These are phyloP conservation scores for Rhodotorula sp. DNA, from an alignment of 1,284 basidiomycete species.

Conservation along the genomic window DNA sequence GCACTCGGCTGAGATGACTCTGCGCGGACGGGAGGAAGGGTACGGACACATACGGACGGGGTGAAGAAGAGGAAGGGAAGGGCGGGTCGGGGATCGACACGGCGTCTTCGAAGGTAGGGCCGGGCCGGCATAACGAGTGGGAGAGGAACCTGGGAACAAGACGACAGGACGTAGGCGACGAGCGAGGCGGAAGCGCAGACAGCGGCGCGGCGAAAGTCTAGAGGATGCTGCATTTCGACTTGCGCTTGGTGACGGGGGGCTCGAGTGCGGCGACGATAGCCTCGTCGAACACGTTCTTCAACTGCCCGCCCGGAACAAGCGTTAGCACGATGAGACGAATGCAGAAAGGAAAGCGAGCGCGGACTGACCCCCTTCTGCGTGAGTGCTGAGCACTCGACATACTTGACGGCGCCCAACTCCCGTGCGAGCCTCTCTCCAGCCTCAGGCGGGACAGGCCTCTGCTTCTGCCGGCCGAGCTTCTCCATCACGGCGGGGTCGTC, in stretches of 20 bases:
- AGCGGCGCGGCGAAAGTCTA: conserved; percentile 10
- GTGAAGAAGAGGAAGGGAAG: conserved; percentile 1
- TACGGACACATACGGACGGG: background rate
- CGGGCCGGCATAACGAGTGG: background rate
- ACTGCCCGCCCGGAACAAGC: conserved; percentile 29
- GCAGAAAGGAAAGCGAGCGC: conserved; percentile 9
- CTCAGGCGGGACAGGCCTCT: conserved; percentile 82
- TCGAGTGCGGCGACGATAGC: conserved; percentile 98
- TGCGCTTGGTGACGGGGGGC: conserved; percentile 84
- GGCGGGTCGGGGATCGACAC: background rate
- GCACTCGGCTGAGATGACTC: background rate
- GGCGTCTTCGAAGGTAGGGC: background rate
- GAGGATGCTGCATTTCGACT: conserved; percentile 62
- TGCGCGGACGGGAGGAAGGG: background rate
- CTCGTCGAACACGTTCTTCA: conserved; percentile 99
- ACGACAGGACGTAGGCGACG: background rate
- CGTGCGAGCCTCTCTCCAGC: conserved; percentile 89
- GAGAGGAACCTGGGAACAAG: background rate
- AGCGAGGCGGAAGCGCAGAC: background rate
- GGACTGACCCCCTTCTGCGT: conserved; percentile 78
- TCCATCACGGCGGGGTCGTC: conserved; percentile 90
- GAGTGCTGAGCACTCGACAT: conserved; percentile 97
- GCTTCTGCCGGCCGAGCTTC: conserved; percentile 93
- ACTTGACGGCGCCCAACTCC: conserved; percentile 96
- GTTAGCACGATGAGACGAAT: background rate